Percentiles rank a stretch among this genome's conserved stretches.
Evolutionary conservation across 2,329 filamentous ascomycete genomes (phyloP).

Genomic region (Parastagonospora avenae): DNA sequence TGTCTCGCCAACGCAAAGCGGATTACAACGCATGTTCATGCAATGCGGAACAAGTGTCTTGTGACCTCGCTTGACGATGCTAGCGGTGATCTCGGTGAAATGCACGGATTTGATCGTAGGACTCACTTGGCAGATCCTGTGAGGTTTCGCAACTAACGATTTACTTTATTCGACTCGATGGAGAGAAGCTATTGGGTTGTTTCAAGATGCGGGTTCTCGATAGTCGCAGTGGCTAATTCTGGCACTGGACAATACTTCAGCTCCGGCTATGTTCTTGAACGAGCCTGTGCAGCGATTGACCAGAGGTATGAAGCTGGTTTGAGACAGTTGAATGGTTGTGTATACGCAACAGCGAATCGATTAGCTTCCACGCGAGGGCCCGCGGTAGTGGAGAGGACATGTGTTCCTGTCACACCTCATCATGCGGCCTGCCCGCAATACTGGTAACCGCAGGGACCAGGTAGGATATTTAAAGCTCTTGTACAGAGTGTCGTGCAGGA

Average conservation of each 20-base stretch:
- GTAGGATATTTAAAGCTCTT: constrained; percentile 30
- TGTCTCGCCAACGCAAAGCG: too few species aligned
- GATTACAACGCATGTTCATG: background rate
- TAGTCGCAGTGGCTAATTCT: background rate
- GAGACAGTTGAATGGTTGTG: constrained; percentile 3
- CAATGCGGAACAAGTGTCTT: background rate
- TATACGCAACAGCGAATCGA: background rate
- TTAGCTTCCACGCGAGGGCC: constrained; percentile 14
- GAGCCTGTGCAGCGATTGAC: background rate
- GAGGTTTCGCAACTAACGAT: background rate
- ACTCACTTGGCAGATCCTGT: background rate
- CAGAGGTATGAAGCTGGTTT: background rate
- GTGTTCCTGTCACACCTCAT: constrained; percentile 25
- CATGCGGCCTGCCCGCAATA: constrained; percentile 16
- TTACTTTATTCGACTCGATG: constrained; percentile 20
- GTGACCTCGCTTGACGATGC: constrained; percentile 9
- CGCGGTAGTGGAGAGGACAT: constrained; percentile 22
- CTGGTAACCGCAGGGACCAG: constrained; percentile 22
- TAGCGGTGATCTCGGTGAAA: constrained; percentile 6
- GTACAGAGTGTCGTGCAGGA: constrained; percentile 19
- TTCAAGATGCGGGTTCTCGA: constrained; percentile 13
- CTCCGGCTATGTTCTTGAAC: background rate
- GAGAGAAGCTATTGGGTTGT: constrained; percentile 7
- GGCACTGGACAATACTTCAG: background rate
- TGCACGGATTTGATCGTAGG: background rate